Base-by-base conservation (phyloP, 177 flowering plant species). In the Vitis hybrid region DNA sequence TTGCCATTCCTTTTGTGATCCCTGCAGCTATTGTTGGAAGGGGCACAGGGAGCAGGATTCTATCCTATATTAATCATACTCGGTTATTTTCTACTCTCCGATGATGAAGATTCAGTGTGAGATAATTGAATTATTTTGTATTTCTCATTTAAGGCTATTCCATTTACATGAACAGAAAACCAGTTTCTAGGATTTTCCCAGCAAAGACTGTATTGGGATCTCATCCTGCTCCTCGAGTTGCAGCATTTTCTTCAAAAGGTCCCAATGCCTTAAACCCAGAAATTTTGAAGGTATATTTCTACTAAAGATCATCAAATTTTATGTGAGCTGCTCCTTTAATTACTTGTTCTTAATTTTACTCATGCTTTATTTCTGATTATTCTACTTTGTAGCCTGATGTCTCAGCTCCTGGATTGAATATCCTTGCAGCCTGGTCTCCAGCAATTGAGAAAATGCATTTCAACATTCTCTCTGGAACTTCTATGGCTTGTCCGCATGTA, bases 401-500 rank as follows among this genome's bases (percentile, higher is more conserved):
- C 21, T 71, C 84, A 52, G 97, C 97, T 56, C 97, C 97, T 18
- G 97, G 97, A 64, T 66, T 92, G 72, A 88, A 92, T 72, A 90
- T 92, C 66, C 85, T 92, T 17, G 97, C 97, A 8, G 88, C 97
- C 8, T 90, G 91, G 90, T 89, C 97, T 56, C 95, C 93, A 40
- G 88, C 88, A 52, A 75, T 30, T 54, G 75, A 70, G 19, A 83
- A 85, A 18, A 68, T 78, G 82, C 71, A 84, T 15, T 91, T 72
- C 78, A 90, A 86, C 83, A 84, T 89, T 62, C 82, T 89, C 49
- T 92, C 97, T 11, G 97, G 97, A 72, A 92, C 95, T 69, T 92
- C 97, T 55, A 89, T 91, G 95, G 84, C 97, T 65, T 90, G 96
- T 70, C 97, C 97, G 6, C 97, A 92, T 66, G 83, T 89, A 19